Evolutionary conservation across 2,329 filamentous ascomycete genomes (phyloP).

Genomic region (Sclerotinia subarctica): DNA sequence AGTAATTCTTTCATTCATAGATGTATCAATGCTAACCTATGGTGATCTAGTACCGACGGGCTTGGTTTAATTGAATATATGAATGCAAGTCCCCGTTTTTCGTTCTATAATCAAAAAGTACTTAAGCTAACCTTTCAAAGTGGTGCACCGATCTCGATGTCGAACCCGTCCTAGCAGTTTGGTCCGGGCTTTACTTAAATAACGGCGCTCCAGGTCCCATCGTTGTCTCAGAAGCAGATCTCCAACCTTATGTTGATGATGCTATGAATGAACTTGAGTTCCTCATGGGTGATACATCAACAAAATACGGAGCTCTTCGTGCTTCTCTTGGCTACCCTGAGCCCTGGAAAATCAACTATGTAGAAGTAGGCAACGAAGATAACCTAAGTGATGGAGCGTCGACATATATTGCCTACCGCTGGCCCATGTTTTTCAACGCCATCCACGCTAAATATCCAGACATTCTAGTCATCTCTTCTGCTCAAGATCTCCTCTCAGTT

Average conservation of each 20-base stretch:
- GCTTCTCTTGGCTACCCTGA: conserved; percentile 48
- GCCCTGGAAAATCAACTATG: conserved; percentile 49
- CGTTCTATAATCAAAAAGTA: not conserved
- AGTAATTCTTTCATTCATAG: not conserved
- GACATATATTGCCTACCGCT: conserved; percentile 43
- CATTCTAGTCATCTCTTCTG: conserved; percentile 45
- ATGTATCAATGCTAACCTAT: conserved; percentile 28
- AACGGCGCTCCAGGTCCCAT: conserved; percentile 41
- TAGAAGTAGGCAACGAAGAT: conserved; percentile 54
- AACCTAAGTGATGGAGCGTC: conserved; percentile 43
- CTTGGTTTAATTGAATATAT: conserved; percentile 52
- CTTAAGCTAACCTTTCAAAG: conserved; percentile 26
- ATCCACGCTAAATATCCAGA: conserved; percentile 42
- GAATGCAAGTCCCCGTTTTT: conserved; percentile 27
- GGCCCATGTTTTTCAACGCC: conserved; percentile 48
- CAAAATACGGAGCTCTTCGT: conserved; percentile 47
- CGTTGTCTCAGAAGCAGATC: conserved; percentile 43
- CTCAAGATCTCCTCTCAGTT: conserved; percentile 25
- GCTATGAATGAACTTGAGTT: conserved; percentile 53
- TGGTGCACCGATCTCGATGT: conserved; percentile 49
- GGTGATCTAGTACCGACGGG: conserved; percentile 43
- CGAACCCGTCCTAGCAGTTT: conserved; percentile 47
- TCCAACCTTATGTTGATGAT: conserved; percentile 47
- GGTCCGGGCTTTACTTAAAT: conserved; percentile 46
- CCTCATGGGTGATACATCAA: conserved; percentile 45